A percentile compares a stretch with the other conserved stretches of the same genome.
Conservation (phyloP, 352 stramenopile species). For the Pilasporangium apinafurcum region DNA sequence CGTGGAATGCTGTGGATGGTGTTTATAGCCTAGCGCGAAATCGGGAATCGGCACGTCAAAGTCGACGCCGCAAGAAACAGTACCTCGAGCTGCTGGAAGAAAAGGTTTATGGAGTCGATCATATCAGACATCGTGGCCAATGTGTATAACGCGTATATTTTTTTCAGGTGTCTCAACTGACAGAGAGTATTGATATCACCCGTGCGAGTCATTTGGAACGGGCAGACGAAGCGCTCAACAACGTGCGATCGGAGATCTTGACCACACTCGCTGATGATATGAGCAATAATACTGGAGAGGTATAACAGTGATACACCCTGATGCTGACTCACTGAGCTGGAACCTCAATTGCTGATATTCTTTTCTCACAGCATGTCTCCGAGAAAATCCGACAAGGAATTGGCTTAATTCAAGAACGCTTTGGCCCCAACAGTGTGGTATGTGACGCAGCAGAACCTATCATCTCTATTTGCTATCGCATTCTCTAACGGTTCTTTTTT, state of each 20-base stretch:
- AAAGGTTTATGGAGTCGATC: conserved; percentile 38
- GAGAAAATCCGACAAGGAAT: conserved; percentile 79
- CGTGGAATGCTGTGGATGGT: neutral
- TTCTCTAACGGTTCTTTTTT: neutral
- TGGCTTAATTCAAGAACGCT: conserved; percentile 74
- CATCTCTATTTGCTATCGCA: neutral
- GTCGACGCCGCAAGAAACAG: conserved; percentile 85
- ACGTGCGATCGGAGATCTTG: conserved; percentile 75
- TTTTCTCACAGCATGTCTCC: conserved; percentile 18
- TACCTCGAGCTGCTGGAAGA: conserved; percentile 86
- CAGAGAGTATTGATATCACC: conserved; percentile 80
- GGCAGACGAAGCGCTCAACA: conserved; percentile 70
- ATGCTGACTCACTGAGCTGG: too few species aligned
- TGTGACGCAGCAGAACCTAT: neutral
- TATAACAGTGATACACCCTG: conserved; percentile 6
- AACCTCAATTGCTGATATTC: neutral
- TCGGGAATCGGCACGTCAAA: conserved; percentile 85
- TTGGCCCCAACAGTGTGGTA: conserved; percentile 79
- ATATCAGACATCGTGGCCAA: too few species aligned
- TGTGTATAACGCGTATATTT: too few species aligned
- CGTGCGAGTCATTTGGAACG: conserved; percentile 69
- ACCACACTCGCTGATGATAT: conserved; percentile 57
- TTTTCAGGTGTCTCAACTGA: conserved; percentile 75
- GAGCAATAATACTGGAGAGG: conserved; percentile 55
- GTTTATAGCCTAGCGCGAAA: conserved; percentile 63